Base-by-base conservation (phyloP, 2,329 filamentous ascomycete genomes). In the Chaetomium strumarium region DNA sequence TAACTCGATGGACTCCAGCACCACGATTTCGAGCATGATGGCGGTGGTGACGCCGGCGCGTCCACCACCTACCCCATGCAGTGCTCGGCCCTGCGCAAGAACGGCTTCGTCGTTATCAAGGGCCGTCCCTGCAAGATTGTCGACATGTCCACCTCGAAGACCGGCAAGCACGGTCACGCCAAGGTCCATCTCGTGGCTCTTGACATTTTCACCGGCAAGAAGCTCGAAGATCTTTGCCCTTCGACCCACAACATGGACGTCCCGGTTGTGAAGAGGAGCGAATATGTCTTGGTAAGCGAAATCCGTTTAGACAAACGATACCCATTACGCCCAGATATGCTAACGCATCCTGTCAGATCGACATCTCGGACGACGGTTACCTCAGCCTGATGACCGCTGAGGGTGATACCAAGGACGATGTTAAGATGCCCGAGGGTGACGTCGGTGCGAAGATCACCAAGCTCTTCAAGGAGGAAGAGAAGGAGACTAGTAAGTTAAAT, bases 111-210 rank as follows among this genome's bases (percentile, higher is more conserved):
- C 75, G 86, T 92, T 74, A 97, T 99, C 80, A 99, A 99, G 86
- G 79, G 81, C 77, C 93, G 93, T 68, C 95, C 93, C 68, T 99
- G 93, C 91, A 99, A 97, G 88, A 99, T 99, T 69, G 89, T 97
- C 75, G 93, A 99, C 72, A 99, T 99, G 95, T 96, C 90, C 66
- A 99, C 93, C 80, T 99, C 93, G 75, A 99, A 99, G 91, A 99
- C 93, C 66, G 93, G 93, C 79, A 99, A 99, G 90, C 93, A 99
- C 88, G 93, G 93, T 76, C 95, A 99, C 88, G 93, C 93, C 79
- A 99, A 99, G 86, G 93, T 99, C 74, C 92, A 99, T 79, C 80
- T 99, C 68, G 87, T 96, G 70, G 93, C 90, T 72, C 84, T 95
- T 74, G 93, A 99, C 75, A 97, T 99, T 81, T 99, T 99, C 86